Base-by-base conservation (phyloP, 2,329 filamentous ascomycete species). In the Cercospora brassicicola region DNA sequence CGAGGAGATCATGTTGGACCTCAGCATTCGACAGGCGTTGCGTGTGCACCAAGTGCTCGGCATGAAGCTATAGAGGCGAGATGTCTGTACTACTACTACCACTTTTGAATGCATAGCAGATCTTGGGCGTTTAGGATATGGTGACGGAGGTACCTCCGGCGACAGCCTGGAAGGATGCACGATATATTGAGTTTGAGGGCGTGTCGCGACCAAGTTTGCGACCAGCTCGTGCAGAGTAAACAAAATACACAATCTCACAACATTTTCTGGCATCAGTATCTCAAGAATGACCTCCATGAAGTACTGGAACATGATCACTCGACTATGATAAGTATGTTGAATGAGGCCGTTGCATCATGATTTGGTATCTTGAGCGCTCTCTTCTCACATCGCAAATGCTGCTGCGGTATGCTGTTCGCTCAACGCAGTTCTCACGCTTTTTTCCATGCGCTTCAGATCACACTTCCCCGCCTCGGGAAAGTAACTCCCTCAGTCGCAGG, bases 1-100 rank as follows among this genome's bases (percentile, higher is more conserved):
- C 73, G 94, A 99, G 71, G 95, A 99, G 86, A 99, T 99, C 73
- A 99, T 99, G 95, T 84, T 98, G 73, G 95, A 99, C 80, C 81
- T 99, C 77, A 96, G 92, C 82, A 96, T 99, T 80, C 87, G 94
- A 75, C 94, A 97, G 85, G 91, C 90, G 71, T 80, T 97, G 84
- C 89, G 88, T 79, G 95, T 99, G 65, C 92, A 93, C 75, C 90
- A 97, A 86, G 89, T 90, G 70, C 84, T 97, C 79, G 95, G 95
- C 9, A 97, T 98, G 94, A 99, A 97, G 87, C 79, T 99, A 80
- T 98, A 89, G 79, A 62, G 11, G 18, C 18, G 18, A 18, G n/a
- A 23, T 36, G 15, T 11, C 45, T 51, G 45, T 51, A 51, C 45
- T 13, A 20, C 4, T 48, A 39, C 36, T 39, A 39, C 9, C 4